Percentiles rank a stretch among this genome's conserved stretches.
phyloP scores from a whole-genome alignment of 208 protist genomes.

The Wallacemonas sp. region DNA sequence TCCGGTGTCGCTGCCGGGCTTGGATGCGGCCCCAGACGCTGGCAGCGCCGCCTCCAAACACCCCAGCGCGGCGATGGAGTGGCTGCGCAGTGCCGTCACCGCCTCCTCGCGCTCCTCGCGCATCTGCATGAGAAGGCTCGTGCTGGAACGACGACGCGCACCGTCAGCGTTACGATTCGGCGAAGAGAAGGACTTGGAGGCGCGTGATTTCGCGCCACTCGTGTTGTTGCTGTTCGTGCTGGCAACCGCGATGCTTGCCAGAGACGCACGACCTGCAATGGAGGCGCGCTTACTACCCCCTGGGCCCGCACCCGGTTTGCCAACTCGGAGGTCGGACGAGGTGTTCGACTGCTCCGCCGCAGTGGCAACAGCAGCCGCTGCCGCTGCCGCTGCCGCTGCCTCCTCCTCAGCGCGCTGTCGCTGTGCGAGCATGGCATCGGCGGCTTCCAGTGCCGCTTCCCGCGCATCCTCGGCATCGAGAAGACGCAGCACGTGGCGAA shows the following conservation, averaged over 20 bases:
- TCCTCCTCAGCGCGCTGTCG: neutral
- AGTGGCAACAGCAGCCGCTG: neutral
- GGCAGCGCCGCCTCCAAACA: neutral
- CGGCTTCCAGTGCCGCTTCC: slow-evolving; percentile 1
- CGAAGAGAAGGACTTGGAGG: no score
- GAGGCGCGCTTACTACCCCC: no score
- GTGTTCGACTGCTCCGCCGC: neutral
- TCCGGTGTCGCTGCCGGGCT: no score
- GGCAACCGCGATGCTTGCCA: no score
- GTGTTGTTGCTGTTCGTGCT: neutral
- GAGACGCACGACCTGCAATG: no score
- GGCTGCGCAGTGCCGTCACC: neutral
- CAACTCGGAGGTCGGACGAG: no score
- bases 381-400: neutral
- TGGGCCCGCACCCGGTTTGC: no score
- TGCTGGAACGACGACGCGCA: neutral
- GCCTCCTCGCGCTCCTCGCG: slow-evolving; percentile 11
- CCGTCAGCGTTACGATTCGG: neutral
- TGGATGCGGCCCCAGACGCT: no score
- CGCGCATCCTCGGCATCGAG: slow-evolving; percentile 14
- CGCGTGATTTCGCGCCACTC: neutral
- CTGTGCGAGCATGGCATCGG: neutral
- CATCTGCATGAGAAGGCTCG: slow-evolving; percentile 5
- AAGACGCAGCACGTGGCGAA: neutral
- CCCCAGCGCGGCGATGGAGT: slow-evolving; percentile 3